These are phyloP conservation scores for Oxytropis ochrocephala DNA, from an alignment of 306 rosid genomes.

Conservation along the genomic window DNA sequence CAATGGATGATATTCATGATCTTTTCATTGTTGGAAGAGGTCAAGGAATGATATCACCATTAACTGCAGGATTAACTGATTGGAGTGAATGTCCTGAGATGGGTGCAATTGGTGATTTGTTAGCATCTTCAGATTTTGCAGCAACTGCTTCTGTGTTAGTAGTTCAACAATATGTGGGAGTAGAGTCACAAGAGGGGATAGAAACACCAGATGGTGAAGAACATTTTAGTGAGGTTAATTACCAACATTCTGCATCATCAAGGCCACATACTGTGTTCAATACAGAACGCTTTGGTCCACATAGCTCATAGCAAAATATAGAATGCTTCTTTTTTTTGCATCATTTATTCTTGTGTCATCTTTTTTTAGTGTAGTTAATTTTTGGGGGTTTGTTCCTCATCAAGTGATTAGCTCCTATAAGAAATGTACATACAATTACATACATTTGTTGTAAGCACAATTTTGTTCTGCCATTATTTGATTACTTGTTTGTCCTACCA, in stretches of 20 bases:
- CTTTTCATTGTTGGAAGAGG: constrained; percentile 89
- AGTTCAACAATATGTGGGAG: constrained; percentile 60
- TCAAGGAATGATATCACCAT: constrained; percentile 58
- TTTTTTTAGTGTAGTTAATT: not conserved
- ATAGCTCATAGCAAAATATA: not conserved
- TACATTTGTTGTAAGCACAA: not conserved
- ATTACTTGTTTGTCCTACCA: not conserved
- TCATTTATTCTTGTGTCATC: not conserved
- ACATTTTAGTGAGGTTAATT: not conserved
- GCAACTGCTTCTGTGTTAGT: constrained; percentile 78
- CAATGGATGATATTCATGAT: constrained; percentile 62
- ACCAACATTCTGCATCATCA: not conserved
- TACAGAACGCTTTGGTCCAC: not conserved
- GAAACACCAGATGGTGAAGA: constrained; percentile 25
- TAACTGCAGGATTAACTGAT: constrained; percentile 84
- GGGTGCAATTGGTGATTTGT: constrained; percentile 79
- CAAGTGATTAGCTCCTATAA: not conserved
- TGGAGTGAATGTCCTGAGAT: constrained; percentile 98
- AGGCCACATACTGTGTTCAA: not conserved
- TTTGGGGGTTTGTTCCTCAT: not conserved
- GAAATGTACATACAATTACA: constrained; percentile 18
- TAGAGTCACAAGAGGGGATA: constrained; percentile 3
- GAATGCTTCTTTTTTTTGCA: not conserved
- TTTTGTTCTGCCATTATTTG: not conserved
- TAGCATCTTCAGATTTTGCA: constrained; percentile 87